Evolutionary conservation across 352 stramenopile genomes (phyloP), one percentile per base, ranked within the genome.

Genomic region (Globisporangium spinosum): DNA sequence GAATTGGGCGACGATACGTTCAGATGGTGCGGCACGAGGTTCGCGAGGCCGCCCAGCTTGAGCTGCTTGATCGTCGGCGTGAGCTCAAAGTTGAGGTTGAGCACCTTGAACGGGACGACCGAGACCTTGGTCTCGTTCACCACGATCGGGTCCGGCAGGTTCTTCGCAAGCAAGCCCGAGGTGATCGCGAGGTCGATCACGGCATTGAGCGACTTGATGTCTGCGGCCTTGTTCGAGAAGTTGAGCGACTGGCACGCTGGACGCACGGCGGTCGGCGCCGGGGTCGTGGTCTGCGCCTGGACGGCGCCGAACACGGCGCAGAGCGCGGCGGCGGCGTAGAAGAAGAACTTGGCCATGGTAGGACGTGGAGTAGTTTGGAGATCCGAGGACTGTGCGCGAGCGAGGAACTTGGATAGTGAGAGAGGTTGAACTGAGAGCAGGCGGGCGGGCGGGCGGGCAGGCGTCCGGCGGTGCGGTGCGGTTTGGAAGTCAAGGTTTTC

Each of bases 11-110:
- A 70, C 22, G 73, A 77, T 53, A 76, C 73, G 54, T 78, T 79
- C 64, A 82, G 68, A 66, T 79, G 66, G 22, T 65, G 55, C 38
- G 73, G 70, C 53, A 75, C 55, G 54, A 82, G 61, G 38, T 55
- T 74, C 32, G 75, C 73, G 64, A 76, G 62, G 1, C 75, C 75
- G 29, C 62, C 70, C 40, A 77, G 27, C 54, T 79, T 73, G 51
- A 82, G 60, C 10, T 62, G 38, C n/a, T 77, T 66, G 63, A 81
- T 70, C 49, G 66, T 67, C 23, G 75, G 58, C 1, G 66, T 70
- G 47, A 74, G 64, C 22, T 68, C 66, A 54, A 82, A 79, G 25
- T 72, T 64, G 55, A 75, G 71, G 25, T 71, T 71, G n/a, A 81
- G 55, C 7, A 77, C 40, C 2, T 69, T 72, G 65, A 82, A 76